Conservation (phyloP, 148 eudicot genomes). For the Camellia lanceoleosa region DNA sequence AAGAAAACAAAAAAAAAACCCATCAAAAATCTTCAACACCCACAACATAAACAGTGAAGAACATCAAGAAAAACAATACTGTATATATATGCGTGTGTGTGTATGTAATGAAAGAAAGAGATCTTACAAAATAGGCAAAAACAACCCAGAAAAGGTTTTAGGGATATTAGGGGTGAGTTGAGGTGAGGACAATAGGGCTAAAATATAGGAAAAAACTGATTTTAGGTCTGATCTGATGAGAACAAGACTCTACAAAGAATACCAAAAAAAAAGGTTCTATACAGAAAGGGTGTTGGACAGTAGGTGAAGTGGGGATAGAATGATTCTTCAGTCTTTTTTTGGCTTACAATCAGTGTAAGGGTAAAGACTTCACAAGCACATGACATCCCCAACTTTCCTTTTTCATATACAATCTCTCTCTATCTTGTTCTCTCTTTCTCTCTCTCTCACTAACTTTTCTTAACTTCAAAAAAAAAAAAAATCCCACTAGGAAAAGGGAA, state of each 20-base stretch:
- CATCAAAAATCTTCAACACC: background rate
- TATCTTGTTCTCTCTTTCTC: background rate
- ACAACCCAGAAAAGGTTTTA: constrained; percentile 16
- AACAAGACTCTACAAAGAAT: too few species aligned
- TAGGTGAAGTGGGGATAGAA: constrained; percentile 2
- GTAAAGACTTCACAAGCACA: constrained; percentile 10
- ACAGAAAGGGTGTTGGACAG: too few species aligned
- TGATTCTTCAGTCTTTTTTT: constrained; percentile 15
- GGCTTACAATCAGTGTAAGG: constrained; percentile 26
- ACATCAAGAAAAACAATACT: background rate
- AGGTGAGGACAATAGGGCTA: background rate
- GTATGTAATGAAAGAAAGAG: background rate
- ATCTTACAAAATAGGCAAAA: background rate
- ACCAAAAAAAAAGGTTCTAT: too few species aligned
- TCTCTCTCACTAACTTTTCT: constrained; percentile 18
- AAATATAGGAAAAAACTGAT: constrained; percentile 4
- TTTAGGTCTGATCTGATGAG: background rate
- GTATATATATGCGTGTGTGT: too few species aligned
- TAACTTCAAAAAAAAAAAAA: background rate
- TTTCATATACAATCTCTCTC: constrained; percentile 8
- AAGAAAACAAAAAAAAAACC: background rate
- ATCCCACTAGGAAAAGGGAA: constrained; percentile 1
- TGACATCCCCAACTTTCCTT: constrained; percentile 29
- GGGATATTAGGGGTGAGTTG: background rate
- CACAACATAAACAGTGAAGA: background rate